Evolutionary conservation across 768 basidiomycete species (phyloP).

Genomic region (Dentipellis sp.): DNA sequence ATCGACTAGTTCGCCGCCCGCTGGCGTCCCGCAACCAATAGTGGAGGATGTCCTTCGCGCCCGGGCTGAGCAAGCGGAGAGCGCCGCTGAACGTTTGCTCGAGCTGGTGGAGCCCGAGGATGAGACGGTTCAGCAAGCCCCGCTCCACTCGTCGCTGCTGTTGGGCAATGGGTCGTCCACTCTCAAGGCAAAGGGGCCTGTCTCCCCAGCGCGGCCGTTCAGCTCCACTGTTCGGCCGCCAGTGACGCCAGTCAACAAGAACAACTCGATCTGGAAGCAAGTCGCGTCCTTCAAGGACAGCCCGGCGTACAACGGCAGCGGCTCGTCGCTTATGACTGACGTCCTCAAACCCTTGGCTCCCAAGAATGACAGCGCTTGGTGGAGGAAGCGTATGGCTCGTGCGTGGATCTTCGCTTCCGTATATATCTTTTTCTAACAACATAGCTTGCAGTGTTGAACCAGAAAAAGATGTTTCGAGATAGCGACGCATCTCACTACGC

Average conservation of each 20-base stretch:
- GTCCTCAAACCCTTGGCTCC: conserved; percentile 36
- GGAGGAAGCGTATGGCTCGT: conserved; percentile 72
- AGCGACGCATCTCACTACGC: conserved; percentile 29
- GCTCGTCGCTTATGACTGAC: conserved; percentile 46
- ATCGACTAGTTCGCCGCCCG: conserved; percentile 36
- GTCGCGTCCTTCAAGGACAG: conserved; percentile 79
- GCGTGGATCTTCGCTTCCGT: conserved; percentile 21
- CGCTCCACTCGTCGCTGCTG: conserved; percentile 5
- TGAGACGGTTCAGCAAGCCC: conserved; percentile 20
- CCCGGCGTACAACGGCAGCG: conserved; percentile 48
- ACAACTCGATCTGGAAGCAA: conserved; percentile 52
- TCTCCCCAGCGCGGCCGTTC: conserved; percentile 25
- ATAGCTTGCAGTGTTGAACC: conserved; percentile 34
- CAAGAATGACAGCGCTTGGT: conserved; percentile 74
- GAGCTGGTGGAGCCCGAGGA: conserved; percentile 82
- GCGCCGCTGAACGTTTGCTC: conserved; percentile 79
- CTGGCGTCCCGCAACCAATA: conserved; percentile 38
- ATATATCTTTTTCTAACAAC: neutral
- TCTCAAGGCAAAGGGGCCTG: conserved; percentile 32
- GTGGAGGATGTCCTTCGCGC: conserved; percentile 82
- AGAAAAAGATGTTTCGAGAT: conserved; percentile 36
- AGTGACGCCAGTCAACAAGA: conserved; percentile 56
- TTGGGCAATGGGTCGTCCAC: conserved; percentile 23
- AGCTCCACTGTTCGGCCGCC: conserved; percentile 31
- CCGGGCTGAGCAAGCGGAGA: conserved; percentile 88